Evolutionary conservation across 805 yeast genomes (phyloP).

Genomic region (Hanseniaspora guilliermondii): DNA sequence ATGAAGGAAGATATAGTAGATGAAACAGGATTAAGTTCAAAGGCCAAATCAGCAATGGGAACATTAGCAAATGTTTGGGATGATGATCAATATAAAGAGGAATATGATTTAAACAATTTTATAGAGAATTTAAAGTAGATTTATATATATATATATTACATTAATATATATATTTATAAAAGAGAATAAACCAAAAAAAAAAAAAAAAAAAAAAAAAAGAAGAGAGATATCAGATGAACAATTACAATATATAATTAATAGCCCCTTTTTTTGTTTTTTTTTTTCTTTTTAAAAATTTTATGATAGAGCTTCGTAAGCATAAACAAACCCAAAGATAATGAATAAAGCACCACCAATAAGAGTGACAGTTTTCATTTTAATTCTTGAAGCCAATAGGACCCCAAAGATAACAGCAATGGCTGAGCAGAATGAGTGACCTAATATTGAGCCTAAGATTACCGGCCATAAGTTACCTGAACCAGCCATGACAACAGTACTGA

Average conservation of each 20-base stretch:
- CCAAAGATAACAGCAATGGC: constrained; percentile 91
- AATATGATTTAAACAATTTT: constrained; percentile 84
- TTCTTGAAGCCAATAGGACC: constrained; percentile 71
- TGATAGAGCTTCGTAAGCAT: constrained; percentile 53
- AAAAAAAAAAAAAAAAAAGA: not conserved
- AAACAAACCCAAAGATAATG: constrained; percentile 66
- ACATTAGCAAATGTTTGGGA: constrained; percentile 94
- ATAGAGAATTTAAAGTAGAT: constrained; percentile 57
- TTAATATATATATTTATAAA: not conserved
- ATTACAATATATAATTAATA: no score
- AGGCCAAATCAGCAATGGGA: constrained; percentile 75
- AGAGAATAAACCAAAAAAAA: no score
- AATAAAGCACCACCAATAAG: constrained; percentile 84
- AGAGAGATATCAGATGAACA: no score
- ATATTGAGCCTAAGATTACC: constrained; percentile 75
- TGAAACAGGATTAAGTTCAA: constrained; percentile 72
- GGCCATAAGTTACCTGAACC: constrained; percentile 88
- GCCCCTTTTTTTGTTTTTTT: not conserved
- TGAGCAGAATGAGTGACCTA: constrained; percentile 84
- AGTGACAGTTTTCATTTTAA: constrained; percentile 84
- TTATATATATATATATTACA: not conserved
- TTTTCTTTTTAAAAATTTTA: not conserved
- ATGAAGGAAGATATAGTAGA: constrained; percentile 30
- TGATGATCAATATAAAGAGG: constrained; percentile 89
- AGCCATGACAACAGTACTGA: constrained; percentile 96